Base-by-base conservation (phyloP, 2,329 filamentous ascomycete species). In the Bipolaris zeicola region DNA sequence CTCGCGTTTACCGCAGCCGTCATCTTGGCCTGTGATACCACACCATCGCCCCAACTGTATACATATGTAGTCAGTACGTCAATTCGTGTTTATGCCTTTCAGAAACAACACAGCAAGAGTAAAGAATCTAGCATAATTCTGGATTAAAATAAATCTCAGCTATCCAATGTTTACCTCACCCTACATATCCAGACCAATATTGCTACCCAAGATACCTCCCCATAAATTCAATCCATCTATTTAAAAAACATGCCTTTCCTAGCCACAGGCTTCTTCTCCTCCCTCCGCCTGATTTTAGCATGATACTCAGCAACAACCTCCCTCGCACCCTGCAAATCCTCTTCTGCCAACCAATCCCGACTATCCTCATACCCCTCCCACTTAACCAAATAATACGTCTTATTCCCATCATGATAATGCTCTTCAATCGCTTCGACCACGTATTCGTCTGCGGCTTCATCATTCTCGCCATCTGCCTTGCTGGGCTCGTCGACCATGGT, bases 301-400 rank as follows among this genome's bases (percentile, higher is more conserved):
- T 71, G 59, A 38, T 74, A 75, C 26, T 66, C 65, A 0, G 50
- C 26, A 7, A 75, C 61, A 37, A 75, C 8, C 38, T 74, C 70
- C 1, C 37, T 13, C 1, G 71, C 70, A 4, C 70, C 67, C 2
- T 55, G 60, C 6, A 75, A 58, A 18, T 72, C 66, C 10, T 66
- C 63, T 47, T 68, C 67, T 0, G 63, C 34, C 4, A 74, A 50
- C 72, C 73, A 76, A 43, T 73, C 70, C n/a, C 64, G 58, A 2
- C 62, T 64, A 26, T 73, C 67, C 6, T 70, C 62, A 39, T 70
- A 72, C 1, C 69, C 72, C 20, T 69, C 64, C 73, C 73, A 76
- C 36, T 73, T 73, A n/a, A 76, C 70, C 0, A 70, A 66, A 28
- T 71, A 76, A 50, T 63, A 70, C 3, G 62, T 69, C 28, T 57